Base-by-base conservation (phyloP, 768 basidiomycete species). In the Dioszegia hungarica region DNA sequence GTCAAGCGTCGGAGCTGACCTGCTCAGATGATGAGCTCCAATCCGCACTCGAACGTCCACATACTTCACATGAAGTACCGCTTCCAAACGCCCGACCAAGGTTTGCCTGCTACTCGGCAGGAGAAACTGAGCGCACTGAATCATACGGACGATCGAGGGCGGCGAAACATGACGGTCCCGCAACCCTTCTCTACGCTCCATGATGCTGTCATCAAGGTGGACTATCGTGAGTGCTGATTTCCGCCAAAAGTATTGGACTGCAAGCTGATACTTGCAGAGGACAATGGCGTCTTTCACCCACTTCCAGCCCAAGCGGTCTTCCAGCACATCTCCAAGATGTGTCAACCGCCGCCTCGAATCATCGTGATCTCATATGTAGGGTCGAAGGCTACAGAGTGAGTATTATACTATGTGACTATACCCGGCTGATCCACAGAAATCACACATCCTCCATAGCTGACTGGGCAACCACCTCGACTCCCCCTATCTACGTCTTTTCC, bases 61-160 rank as follows among this genome's bases (percentile, higher is more conserved):
- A 54, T 72, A 46, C 51, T 73, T 8, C 74, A 75, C 47, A 50
- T 75, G 34, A 75, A 75, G 57, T 75, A 75, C 40, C 57, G 74
- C 20, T 75, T 74, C 38, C 64, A 67, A 40, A 58, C 57, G 17
- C 40, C 61, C 10, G 52, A 54, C 24, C 52, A 54, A 27, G 52
- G 38, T 49, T 25, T 46, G 36, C 49, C 38, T 28, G 33, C 36
- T 10, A 54, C 31, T 24, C 50, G 49, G 17, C 34, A 51, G 12
- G 49, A 38, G 14, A 51, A 51, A 22, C 34, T 51, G 3, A 51
- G 20, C n/a, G 34, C 49, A 27, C 25, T 51, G 5, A 36, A 51
- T 27, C 39, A 51, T 22, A 51, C 37, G 49, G 36, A 51, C 19
- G 36, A 38, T 25, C 36, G 20, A 15, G 29, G 56, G 10, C 12